Percentiles rank a stretch among this genome's conserved stretches.
These are phyloP conservation scores for Pythium apleroticum DNA, from an alignment of 352 stramenopile genomes.

Conservation along the genomic window DNA sequence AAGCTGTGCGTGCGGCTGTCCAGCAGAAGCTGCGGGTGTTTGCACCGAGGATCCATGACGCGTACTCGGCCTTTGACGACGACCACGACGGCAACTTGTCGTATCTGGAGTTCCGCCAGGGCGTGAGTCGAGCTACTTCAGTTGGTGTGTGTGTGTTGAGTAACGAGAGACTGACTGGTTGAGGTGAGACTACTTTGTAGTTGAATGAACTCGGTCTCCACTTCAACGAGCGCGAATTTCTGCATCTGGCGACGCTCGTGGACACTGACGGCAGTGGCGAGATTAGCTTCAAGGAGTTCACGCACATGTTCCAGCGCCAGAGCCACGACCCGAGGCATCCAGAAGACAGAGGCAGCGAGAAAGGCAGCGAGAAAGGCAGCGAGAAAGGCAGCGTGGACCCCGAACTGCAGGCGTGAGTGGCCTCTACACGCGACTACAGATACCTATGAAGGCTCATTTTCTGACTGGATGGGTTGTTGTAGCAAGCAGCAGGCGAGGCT, in stretches of 20 bases:
- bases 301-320: slow-evolving; percentile 30
- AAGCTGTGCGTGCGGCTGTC: slow-evolving; percentile 36
- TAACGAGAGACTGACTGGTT: too few relatives aligned
- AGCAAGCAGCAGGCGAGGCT: slow-evolving; percentile 17
- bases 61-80: slow-evolving; percentile 52
- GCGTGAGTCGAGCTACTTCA: slow-evolving; percentile 30
- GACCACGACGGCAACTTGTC: slow-evolving; percentile 56
- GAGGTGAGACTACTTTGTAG: slow-evolving; percentile 21
- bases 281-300: slow-evolving; percentile 67
- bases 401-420: slow-evolving; percentile 4
- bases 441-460: background rate
- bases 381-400: background rate
- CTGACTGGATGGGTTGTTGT: background rate
- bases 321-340: background rate
- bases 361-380: background rate
- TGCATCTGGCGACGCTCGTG: slow-evolving; percentile 35
- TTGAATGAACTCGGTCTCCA: slow-evolving; percentile 50
- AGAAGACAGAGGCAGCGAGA: background rate
- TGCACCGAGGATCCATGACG: slow-evolving; percentile 43
- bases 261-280: slow-evolving; percentile 51
- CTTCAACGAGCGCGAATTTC: slow-evolving; percentile 51
- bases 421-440: too few relatives aligned
- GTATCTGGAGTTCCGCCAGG: slow-evolving; percentile 47
- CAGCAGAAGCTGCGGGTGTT: slow-evolving; percentile 45
- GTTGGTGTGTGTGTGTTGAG: background rate